Evolutionary conservation across 2,329 filamentous ascomycete species (phyloP), one percentile per base, ranked within the genome.

Genomic region (Amylocarpus encephaloides): DNA sequence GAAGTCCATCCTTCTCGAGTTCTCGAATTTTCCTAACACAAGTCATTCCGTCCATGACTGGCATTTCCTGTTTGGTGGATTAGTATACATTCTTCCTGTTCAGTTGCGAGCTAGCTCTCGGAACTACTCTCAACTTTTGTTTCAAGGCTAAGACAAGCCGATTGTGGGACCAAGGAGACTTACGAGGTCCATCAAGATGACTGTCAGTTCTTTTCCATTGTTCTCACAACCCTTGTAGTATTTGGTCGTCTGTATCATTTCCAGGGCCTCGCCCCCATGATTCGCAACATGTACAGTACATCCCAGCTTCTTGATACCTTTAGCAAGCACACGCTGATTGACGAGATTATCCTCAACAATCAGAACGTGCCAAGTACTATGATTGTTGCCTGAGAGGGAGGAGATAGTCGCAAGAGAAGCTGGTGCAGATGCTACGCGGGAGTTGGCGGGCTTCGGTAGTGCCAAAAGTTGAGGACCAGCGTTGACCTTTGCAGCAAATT

Each of bases 321-420:
- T 74, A 50, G 80, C 75, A 15, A 83, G 68, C 15, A 90, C 87
- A 67, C 88, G 89, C 61, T 91, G 87, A 66, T 92, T 92, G 59
- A 91, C 85, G 3, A 78, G 76, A 60, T 93, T 92, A 65, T 93
- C 87, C 67, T 93, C 87, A 2, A 93, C 88, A 34, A 92, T 73
- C 16, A 93, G 72, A 38, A 92, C 85, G 57, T 79, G 80, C 69
- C 88, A 82, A 19, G 83, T 84, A 66, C 82, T 85, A 62, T 48
- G 51, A 12, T 44, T 33, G 1, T 39, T 29, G 9, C 38, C 39
- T 7, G 29, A 15, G 12, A 43, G 34, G 11, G 43, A 13, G 3
- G 36, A 22, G 5, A 48, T 43, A 29, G 22, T 29, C 15, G 15
- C n/a, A 1, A 46, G 11, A 32, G 46, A 45, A 11, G 32, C 40